Conservation (phyloP, 495 filamentous ascomycete genomes). For the Xylaria longipes region DNA sequence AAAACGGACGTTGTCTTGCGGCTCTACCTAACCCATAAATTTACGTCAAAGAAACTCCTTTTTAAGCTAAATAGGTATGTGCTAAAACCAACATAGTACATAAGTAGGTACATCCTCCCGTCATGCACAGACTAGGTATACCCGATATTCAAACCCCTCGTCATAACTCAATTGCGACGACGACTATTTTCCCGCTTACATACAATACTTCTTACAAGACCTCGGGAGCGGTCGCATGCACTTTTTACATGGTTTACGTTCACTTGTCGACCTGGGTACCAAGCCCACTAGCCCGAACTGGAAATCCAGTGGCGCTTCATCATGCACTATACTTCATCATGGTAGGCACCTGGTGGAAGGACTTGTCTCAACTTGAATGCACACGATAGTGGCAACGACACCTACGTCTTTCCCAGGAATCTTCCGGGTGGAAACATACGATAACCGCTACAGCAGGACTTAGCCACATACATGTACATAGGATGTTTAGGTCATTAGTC, state of each 20-base stretch:
- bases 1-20: slow-evolving; percentile 11
- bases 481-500: neutral
- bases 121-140: too few relatives aligned
- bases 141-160: neutral
- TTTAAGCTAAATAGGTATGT: too few relatives aligned
- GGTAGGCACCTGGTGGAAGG: neutral
- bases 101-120: too few relatives aligned
- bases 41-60: slow-evolving; percentile 17
- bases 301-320: neutral
- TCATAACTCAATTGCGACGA: neutral
- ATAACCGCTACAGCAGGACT: neutral
- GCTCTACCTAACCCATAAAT: neutral
- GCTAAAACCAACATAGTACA: too few relatives aligned
- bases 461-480: neutral
- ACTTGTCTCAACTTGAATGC: neutral
- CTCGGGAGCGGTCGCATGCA: neutral
- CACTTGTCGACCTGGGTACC: neutral
- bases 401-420: neutral
- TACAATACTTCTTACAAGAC: neutral
- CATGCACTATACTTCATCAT: neutral
- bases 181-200: neutral
- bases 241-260: neutral
- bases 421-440: neutral
- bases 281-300: neutral
- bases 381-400: neutral